Percentiles rank a stretch among this genome's conserved stretches.
These are phyloP conservation scores for Loxodes magnus DNA, from an alignment of 73 alveolate species.

Conservation along the genomic window DNA sequence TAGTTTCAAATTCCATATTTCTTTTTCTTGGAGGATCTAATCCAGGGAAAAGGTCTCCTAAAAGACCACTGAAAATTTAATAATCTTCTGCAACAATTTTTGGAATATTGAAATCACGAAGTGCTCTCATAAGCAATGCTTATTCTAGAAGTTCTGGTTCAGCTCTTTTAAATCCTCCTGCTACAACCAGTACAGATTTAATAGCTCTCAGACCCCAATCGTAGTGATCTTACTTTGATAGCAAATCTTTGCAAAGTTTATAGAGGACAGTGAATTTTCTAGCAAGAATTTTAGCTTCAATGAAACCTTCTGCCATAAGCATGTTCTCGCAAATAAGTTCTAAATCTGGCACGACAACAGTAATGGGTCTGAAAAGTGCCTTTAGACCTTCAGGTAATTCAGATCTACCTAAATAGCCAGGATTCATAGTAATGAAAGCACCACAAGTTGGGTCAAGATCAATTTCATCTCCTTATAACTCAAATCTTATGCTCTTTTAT, in stretches of 20 bases:
- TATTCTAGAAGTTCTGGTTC: slow-evolving; percentile 95
- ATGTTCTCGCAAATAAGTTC: slow-evolving; percentile 99
- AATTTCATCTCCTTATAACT: slow-evolving; percentile 98
- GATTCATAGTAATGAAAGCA: slow-evolving; percentile 99
- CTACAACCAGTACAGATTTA: slow-evolving; percentile 99
- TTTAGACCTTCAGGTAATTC: slow-evolving; percentile 99
- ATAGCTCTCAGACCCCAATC: slow-evolving; percentile 99
- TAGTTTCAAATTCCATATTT: slow-evolving; percentile 87
- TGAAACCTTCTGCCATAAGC: slow-evolving; percentile 99
- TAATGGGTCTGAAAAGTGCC: slow-evolving; percentile 99
- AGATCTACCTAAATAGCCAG: slow-evolving; percentile 99
- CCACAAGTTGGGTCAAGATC: slow-evolving; percentile 99
- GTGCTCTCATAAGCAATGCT: slow-evolving; percentile 99
- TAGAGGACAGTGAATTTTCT: slow-evolving; percentile 96
- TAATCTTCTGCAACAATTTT: slow-evolving; percentile 99
- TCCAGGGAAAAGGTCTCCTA: slow-evolving; percentile 95
- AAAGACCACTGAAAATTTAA: slow-evolving; percentile 95
- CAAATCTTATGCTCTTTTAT: slow-evolving; percentile 65
- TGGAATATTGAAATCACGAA: slow-evolving; percentile 99
- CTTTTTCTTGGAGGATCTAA: slow-evolving; percentile 93
- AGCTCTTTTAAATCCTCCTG: slow-evolving; percentile 99
- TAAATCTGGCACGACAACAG: slow-evolving; percentile 99
- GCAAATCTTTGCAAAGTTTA: slow-evolving; percentile 91
- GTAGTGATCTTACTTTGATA: slow-evolving; percentile 88
- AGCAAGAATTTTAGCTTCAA: slow-evolving; percentile 97